These are phyloP conservation scores for Diutina mesorugosa DNA, from an alignment of 1,139 yeast genomes.

Conservation along the genomic window DNA sequence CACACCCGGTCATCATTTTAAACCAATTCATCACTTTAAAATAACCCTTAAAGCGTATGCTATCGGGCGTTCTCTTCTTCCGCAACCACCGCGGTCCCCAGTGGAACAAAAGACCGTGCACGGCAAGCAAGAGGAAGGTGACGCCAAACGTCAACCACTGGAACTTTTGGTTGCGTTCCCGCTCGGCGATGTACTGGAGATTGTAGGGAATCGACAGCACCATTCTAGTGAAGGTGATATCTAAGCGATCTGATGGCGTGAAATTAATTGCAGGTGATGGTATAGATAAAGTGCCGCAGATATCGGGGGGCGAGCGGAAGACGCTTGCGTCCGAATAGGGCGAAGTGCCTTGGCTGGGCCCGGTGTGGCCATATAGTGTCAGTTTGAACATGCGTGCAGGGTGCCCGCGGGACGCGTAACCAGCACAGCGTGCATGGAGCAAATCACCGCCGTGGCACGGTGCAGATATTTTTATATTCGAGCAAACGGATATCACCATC, in stretches of 20 bases:
- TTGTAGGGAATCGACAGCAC: conserved; percentile 13
- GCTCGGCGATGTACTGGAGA: conserved; percentile 24
- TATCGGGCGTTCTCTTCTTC: conserved; percentile 5
- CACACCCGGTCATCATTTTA: conserved; percentile 17
- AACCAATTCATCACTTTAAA: conserved; percentile 17
- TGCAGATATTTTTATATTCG: not conserved
- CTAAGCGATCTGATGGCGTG: not conserved
- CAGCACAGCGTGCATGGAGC: not conserved
- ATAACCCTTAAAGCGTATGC: conserved; percentile 6
- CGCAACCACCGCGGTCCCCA: conserved; percentile 25
- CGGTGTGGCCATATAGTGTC: no score
- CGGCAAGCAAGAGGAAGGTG: conserved; percentile 13
- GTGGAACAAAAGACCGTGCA: conserved; percentile 29
- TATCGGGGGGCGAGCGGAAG: not conserved
- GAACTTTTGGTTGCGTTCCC: conserved; percentile 18
- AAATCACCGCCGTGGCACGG: not conserved
- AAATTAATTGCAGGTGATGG: not conserved
- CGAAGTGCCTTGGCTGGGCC: no score
- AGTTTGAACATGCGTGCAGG: not conserved
- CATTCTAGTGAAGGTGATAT: not conserved
- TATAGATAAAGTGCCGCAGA: not conserved
- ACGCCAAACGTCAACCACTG: conserved; percentile 24
- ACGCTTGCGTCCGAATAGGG: no score
- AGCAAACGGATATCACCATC: not conserved
- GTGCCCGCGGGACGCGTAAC: not conserved